Percentiles rank a stretch among this genome's conserved stretches.
These are phyloP conservation scores for Metschnikowia bowlesiae DNA, from an alignment of 805 yeast genomes.

Conservation along the genomic window DNA sequence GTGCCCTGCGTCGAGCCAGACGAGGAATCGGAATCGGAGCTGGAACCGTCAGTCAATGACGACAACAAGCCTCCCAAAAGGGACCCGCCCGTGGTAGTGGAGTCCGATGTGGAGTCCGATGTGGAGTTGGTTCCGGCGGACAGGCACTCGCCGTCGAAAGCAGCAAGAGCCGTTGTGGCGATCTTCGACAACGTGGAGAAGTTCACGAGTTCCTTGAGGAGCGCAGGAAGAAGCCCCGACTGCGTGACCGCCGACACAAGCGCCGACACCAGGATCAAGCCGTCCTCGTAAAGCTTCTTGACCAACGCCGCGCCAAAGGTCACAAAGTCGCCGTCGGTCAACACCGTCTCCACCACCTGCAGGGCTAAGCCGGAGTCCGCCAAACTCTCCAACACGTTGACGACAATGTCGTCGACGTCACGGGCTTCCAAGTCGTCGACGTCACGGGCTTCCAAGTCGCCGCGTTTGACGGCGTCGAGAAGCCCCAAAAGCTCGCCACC, in stretches of 20 bases:
- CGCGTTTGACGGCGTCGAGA: conserved; percentile 8
- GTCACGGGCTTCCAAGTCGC: conserved; percentile 15
- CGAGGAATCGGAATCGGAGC: too few relatives aligned
- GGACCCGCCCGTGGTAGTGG: background rate
- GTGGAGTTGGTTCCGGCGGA: conserved; percentile 1
- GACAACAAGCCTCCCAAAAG: conserved; percentile 1
- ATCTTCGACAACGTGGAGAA: conserved; percentile 31
- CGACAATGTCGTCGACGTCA: conserved; percentile 26
- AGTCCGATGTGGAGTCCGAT: background rate
- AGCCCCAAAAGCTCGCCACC: conserved; percentile 2
- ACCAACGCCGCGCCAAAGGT: conserved; percentile 35
- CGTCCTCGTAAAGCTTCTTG: conserved; percentile 24
- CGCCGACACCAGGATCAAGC: conserved; percentile 25
- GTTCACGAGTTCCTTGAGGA: conserved; percentile 31
- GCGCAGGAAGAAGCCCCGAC: conserved; percentile 31
- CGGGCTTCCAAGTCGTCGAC: conserved; percentile 8
- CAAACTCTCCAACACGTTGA: conserved; percentile 38
- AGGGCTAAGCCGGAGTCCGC: conserved; percentile 39
- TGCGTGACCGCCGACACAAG: conserved; percentile 29
- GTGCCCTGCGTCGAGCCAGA: too few relatives aligned
- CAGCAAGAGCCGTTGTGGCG: conserved; percentile 34
- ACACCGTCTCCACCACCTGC: conserved; percentile 34
- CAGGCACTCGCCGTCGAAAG: conserved; percentile 27
- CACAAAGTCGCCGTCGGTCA: conserved; percentile 34
- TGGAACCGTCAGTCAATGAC: background rate